Evolutionary conservation across 2,329 filamentous ascomycete genomes (phyloP).

Genomic region (Aspergillus arachidicola): DNA sequence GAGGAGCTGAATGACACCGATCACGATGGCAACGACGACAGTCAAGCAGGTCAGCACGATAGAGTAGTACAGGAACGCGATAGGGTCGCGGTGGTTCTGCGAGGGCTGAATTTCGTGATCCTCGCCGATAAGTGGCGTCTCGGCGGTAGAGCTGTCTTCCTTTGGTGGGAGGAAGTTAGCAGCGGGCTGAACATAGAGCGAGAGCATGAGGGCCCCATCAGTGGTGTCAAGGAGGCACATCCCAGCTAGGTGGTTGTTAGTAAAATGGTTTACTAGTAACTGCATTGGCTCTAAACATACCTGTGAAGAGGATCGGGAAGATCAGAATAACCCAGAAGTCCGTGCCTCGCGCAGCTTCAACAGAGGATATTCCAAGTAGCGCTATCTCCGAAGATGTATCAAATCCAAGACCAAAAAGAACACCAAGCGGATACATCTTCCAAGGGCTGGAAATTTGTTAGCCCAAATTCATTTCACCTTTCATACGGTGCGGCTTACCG

Average conservation of each 20-base stretch:
- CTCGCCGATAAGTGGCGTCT: slow-evolving; percentile 18
- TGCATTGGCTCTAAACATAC: slow-evolving; percentile 45
- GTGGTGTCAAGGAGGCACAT: slow-evolving; percentile 95
- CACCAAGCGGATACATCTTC: slow-evolving; percentile 94
- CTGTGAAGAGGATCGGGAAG: slow-evolving; percentile 86
- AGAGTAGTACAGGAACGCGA: slow-evolving; percentile 95
- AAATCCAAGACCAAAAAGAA: slow-evolving; percentile 90
- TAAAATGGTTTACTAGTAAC: background rate
- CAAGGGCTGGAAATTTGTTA: slow-evolving; percentile 54
- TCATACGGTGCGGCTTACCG: slow-evolving; percentile 31
- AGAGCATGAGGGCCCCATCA: slow-evolving; percentile 94
- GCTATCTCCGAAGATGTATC: slow-evolving; percentile 95
- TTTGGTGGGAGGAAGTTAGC: slow-evolving; percentile 41
- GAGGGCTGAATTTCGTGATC: slow-evolving; percentile 25
- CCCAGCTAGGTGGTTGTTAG: slow-evolving; percentile 58
- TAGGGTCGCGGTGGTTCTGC: slow-evolving; percentile 67
- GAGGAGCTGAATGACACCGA: slow-evolving; percentile 82
- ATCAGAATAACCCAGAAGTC: slow-evolving; percentile 93
- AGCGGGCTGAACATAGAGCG: slow-evolving; percentile 71
- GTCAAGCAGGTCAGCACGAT: slow-evolving; percentile 83
- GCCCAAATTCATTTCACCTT: background rate
- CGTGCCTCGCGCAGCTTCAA: slow-evolving; percentile 83
- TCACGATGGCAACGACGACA: slow-evolving; percentile 79
- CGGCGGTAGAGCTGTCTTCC: slow-evolving; percentile 21
- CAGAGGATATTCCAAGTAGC: slow-evolving; percentile 82